Conservation (phyloP, 371 early-diverging fungal species). For the Actinomucor elegans region DNA sequence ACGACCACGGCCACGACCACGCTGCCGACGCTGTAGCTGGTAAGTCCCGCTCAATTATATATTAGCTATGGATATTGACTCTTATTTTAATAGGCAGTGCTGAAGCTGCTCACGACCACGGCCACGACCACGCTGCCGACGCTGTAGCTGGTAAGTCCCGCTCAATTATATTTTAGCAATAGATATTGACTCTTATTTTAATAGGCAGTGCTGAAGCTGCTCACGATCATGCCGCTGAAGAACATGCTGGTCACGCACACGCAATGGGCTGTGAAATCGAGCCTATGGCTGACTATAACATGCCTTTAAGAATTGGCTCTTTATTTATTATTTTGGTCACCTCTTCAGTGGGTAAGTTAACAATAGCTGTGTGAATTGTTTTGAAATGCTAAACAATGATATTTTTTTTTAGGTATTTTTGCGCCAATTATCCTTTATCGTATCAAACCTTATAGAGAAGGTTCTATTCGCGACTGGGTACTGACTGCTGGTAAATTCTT, state of each 20-base stretch:
- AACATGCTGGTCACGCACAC: slow-evolving; percentile 6
- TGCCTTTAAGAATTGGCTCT: slow-evolving; percentile 23
- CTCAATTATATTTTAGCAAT: neutral
- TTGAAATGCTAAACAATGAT: neutral
- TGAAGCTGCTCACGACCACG: neutral
- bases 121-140: neutral
- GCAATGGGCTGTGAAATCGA: neutral
- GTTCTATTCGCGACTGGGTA: slow-evolving; percentile 16
- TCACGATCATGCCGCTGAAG: slow-evolving; percentile 2
- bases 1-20: neutral
- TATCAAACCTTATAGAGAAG: slow-evolving; percentile 18
- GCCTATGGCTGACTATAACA: slow-evolving; percentile 15
- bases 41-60: neutral
- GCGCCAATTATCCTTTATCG: slow-evolving; percentile 25
- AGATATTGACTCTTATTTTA: too few relatives aligned
- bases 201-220: neutral
- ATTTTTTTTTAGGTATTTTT: slow-evolving; percentile 20
- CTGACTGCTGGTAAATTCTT: slow-evolving; percentile 42
- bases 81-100: too few relatives aligned
- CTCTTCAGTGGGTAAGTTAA: slow-evolving; percentile 25
- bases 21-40: too few relatives aligned
- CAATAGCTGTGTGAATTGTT: too few relatives aligned
- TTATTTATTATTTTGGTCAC: slow-evolving; percentile 29
- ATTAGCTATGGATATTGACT: neutral
- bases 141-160: neutral